A percentile compares a stretch with the other conserved stretches of the same genome.
Conservation (phyloP, 495 filamentous ascomycete genomes). For the Podospora fimiseda region DNA sequence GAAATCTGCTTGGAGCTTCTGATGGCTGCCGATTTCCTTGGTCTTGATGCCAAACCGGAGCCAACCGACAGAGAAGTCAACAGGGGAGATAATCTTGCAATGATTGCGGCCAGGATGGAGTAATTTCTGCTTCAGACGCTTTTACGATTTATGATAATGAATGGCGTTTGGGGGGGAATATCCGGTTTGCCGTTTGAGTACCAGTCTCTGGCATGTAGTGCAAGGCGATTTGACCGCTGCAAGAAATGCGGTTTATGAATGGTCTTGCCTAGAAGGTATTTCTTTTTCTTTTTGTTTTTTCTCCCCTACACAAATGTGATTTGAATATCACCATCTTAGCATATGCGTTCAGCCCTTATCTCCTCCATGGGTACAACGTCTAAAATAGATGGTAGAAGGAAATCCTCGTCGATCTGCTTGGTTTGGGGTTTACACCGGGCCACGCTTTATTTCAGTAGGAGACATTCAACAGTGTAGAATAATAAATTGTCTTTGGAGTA, state of each 20-base stretch:
- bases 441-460: conserved; percentile 43
- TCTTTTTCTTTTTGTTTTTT: not conserved
- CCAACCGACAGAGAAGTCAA: not conserved
- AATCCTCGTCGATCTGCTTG: conserved; percentile 46
- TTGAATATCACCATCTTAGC: conserved; percentile 49
- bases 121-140: too few species aligned
- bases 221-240: not conserved
- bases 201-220: too few species aligned
- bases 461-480: conserved; percentile 16
- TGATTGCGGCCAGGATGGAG: too few species aligned
- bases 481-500: not conserved
- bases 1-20: conserved; percentile 87
- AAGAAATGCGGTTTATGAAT: not conserved
- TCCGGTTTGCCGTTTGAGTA: too few species aligned
- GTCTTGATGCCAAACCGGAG: conserved; percentile 30
- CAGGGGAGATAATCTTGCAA: too few species aligned
- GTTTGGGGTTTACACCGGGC: conserved; percentile 29
- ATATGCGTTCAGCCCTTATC: conserved; percentile 57
- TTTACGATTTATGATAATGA: not conserved
- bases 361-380: conserved; percentile 60
- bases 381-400: conserved; percentile 73
- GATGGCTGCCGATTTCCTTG: conserved; percentile 80
- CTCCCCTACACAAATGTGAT: not conserved
- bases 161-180: conserved; percentile 3
- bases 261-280: not conserved